Conservation (phyloP, 345 rosid species). For the Gossypium stocksii region DNA sequence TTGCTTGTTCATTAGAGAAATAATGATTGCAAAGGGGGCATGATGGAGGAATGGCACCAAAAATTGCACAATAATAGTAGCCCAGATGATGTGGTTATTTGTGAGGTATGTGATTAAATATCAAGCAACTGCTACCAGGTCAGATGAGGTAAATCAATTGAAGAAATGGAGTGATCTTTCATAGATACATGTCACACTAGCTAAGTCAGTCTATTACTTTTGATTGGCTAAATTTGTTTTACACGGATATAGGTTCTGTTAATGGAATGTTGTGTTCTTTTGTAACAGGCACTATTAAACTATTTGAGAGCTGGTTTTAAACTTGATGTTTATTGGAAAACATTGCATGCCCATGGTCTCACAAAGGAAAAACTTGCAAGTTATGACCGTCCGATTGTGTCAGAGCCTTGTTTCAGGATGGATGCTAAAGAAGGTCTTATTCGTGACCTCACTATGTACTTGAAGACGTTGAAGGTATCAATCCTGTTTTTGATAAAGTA, state of each 20-base stretch:
- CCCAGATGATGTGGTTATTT: slow-evolving; percentile 45
- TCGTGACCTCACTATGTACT: slow-evolving; percentile 36
- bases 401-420: slow-evolving; percentile 37
- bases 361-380: slow-evolving; percentile 40
- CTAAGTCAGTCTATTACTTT: not conserved
- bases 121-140: not conserved
- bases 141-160: not conserved
- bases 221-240: slow-evolving; percentile 15
- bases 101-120: slow-evolving; percentile 34
- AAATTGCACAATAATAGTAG: slow-evolving; percentile 45
- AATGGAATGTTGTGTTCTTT: not conserved
- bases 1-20: slow-evolving; percentile 31
- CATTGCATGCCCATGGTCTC: slow-evolving; percentile 30
- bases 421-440: slow-evolving; percentile 35
- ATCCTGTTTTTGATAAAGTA: not conserved
- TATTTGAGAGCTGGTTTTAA: slow-evolving; percentile 29
- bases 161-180: not conserved
- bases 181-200: not conserved
- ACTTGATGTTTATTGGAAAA: slow-evolving; percentile 39
- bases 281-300: slow-evolving; percentile 37
- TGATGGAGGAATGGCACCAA: slow-evolving; percentile 57
- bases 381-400: slow-evolving; percentile 42
- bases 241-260: not conserved
- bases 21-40: slow-evolving; percentile 35
- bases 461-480: slow-evolving; percentile 39